Conservation (phyloP, 257 asterid genomes). For the Schizonepeta tenuifolia region DNA sequence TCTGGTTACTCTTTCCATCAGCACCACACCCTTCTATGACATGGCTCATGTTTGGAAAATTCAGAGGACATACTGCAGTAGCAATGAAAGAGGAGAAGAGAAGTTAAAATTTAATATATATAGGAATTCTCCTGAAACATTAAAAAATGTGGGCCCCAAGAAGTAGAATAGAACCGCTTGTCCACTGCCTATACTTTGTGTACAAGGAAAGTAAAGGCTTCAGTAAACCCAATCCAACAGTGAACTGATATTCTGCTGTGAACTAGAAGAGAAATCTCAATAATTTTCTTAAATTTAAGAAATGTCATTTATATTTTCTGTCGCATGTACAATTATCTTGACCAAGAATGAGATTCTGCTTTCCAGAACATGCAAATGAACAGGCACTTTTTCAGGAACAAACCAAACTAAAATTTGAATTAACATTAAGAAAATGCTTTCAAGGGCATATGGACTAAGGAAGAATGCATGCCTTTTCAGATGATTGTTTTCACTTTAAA, state of each 20-base stretch:
- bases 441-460: neutral
- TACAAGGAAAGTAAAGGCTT: conserved; percentile 3
- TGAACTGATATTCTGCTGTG: conserved; percentile 1
- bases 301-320: too few relatives aligned
- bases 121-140: neutral
- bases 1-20: conserved; percentile 52
- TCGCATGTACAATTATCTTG: too few relatives aligned
- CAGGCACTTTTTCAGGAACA: too few relatives aligned
- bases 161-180: neutral
- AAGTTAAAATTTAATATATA: conserved; percentile 19
- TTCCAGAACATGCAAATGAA: too few relatives aligned
- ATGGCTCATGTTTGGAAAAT: conserved; percentile 70
- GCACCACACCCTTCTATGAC: conserved; percentile 66
- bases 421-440: neutral
- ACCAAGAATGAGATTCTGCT: too few relatives aligned
- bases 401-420: too few relatives aligned
- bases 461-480: neutral
- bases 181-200: neutral
- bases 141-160: neutral
- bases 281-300: too few relatives aligned
- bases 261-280: conserved; percentile 1
- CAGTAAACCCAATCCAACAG: neutral
- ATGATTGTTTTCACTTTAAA: conserved; percentile 9
- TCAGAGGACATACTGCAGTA: conserved; percentile 85
- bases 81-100: conserved; percentile 11